Base-by-base conservation (phyloP, 176 grass and related monocot species). In the Oryza meridionalis region DNA sequence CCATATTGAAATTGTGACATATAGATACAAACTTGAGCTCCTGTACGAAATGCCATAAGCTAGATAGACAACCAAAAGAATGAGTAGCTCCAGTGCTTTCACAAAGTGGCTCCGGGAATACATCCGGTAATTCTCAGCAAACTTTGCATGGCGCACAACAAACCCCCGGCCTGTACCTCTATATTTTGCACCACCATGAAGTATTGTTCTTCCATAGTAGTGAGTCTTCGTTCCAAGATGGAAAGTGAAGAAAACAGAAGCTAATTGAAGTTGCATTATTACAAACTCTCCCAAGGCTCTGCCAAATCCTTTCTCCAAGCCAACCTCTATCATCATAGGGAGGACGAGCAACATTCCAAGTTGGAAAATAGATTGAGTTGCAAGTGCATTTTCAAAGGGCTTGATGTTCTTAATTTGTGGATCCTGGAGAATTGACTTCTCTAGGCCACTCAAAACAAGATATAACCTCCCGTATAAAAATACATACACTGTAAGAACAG, bases 91-190 rank as follows among this genome's bases (percentile, higher is more conserved):
- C 37, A 94, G 51, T 37, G 86, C 86, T 84, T 94, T 94, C 38
- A 91, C 89, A 78, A 94, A 94, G 86, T 94, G 92, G 80, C 92
- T 94, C 17, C 89, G 72, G 42, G 92, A 91, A 45, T 94, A 94
- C 86, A 94, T 91, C 22, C 92, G 64, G 64, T 94, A 94, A 79
- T 94, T 94, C 86, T 94, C 92, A 83, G 92, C 83, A 73, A 89
- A 94, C 61, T 91, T 94, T 11, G 84, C 92, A 82, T 94, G 92
- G 1, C 84, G 86, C 40, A 94, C 89, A 67, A 94, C 92, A 83
- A 94, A 91, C 11, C 92, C 92, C n/a, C 88, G 77, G 25, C 92
- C 92, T 63, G 92, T 94, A 42, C 46, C 80, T 86, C 92, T 91
- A 76, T 94, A 94, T 67, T 94, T 94, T 44, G 92, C 88, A 37